Evolutionary conservation across 2,329 filamentous ascomycete species (phyloP), one percentile per base, ranked within the genome.

Genomic region (Cercospora brassicicola): DNA sequence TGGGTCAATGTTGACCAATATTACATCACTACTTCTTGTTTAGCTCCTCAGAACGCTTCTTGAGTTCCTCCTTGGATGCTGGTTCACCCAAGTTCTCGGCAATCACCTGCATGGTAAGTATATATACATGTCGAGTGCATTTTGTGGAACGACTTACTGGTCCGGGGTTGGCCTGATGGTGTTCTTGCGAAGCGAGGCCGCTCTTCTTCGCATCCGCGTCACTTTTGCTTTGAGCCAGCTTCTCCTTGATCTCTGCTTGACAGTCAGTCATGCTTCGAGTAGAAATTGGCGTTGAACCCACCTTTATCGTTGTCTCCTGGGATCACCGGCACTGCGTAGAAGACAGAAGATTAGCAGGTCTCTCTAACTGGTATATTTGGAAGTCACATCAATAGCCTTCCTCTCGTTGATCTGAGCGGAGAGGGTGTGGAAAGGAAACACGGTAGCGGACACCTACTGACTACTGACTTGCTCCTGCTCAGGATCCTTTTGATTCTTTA

Each of bases 21-120:
- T 55, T 15, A 55, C 48, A 55, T 30, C 23, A 45, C 23, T 57
- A 39, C 65, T 82, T 81, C 73, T 84, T 83, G 77, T 84, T 84
- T 72, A 84, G 68, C 77, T 84, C 83, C 70, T 82, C 82, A n/a
- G 81, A 78, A 70, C 83, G 77, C 78, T 81, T 82, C 81, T 81
- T 83, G 51, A 84, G 75, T 73, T 83, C 82, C 71, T 84, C 83
- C 76, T 84, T 84, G 74, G 78, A 82, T 59, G 78, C 81, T 5
- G 81, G 78, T 75, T 82, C 75, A 23, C 79, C 79, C 39, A 85
- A 73, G 68, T 82, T 79, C 65, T 84, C 76, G 8, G 80, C 76
- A n/a, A 82, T 78, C 9, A 69, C 70, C 68, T 70, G 31, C 7
- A 13, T 39, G 28, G 45, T 31, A 3, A 62, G 64, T 18, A 55